Evolutionary conservation across 2,329 filamentous ascomycete genomes (phyloP), one percentile per base, ranked within the genome.

Genomic region (Ophioceras dolichostomum): DNA sequence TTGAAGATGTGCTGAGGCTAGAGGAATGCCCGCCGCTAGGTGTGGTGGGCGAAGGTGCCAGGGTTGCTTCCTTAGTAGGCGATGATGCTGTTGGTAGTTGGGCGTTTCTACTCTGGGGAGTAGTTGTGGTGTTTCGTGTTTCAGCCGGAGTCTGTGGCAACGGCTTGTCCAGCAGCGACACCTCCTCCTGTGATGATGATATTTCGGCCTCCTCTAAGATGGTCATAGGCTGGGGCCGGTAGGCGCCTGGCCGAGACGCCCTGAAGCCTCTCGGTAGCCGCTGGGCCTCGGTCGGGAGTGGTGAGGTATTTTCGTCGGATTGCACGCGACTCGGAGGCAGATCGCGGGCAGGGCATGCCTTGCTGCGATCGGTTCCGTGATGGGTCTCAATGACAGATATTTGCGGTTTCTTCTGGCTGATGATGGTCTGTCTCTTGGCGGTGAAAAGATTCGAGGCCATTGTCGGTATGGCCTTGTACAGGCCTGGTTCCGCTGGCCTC

Each of bases 131-230:
- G 19, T 17, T 16, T 4, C 16, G 32, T 13, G 21, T 19, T 22
- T 34, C 32, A 4, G 32, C 19, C 14, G 35, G 34, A 10, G 35
- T 22, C n/a, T 37, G 20, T 8, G 36, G 36, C 10, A 37, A 28
- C 12, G 36, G 36, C 36, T 37, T 37, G 5, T 37, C 24, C 9
- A 26, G 16, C 19, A 37, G 7, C 16, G 36, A 14, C 9, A 12
- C 18, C 21, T 30, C 21, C 8, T 18, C 16, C 8, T 20, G 28
- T 10, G 21, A 20, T 10, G 21, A 13, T 10, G 21, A 20, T 10
- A 18, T 17, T 26, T 37, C 29, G 20, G 22, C 10, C 36, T 37
- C 36, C 22, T 32, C 36, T 8, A 21, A 29, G 13, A 37, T 32
- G 16, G 20, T 17, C 22, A 19, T 32, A 14, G 36, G 36, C 9